A percentile compares a stretch with the other conserved stretches of the same genome.
Conservation (phyloP, 179 eudicot genomes). For the Vitellaria paradoxa region DNA sequence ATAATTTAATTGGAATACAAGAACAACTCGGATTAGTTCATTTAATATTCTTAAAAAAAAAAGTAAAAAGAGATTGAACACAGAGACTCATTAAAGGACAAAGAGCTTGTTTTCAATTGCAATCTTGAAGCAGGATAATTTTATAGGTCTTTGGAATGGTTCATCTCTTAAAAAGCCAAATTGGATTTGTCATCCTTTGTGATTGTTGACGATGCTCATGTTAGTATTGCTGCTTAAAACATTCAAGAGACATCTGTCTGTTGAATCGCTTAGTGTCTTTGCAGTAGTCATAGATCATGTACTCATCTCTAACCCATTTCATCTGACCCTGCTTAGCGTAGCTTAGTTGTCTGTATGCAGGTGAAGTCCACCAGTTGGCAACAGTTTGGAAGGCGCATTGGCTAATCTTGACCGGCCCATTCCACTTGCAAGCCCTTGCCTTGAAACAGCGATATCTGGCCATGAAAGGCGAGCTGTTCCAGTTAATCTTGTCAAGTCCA, state of each 20-base stretch:
- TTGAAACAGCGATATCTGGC: slow-evolving; percentile 34
- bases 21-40: not conserved
- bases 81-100: not conserved
- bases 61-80: not conserved
- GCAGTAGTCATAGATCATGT: slow-evolving; percentile 56
- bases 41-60: not conserved
- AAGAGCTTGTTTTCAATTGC: not conserved
- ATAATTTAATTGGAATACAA: not conserved
- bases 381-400: slow-evolving; percentile 27
- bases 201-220: too few relatives aligned
- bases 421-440: slow-evolving; percentile 47
- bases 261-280: slow-evolving; percentile 28
- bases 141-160: not conserved
- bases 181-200: too few relatives aligned
- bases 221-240: slow-evolving; percentile 36
- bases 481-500: slow-evolving; percentile 51
- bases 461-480: slow-evolving; percentile 43
- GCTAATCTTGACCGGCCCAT: slow-evolving; percentile 20
- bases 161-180: not conserved
- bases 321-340: slow-evolving; percentile 27
- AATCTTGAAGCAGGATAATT: not conserved
- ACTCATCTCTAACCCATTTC: slow-evolving; percentile 32
- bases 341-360: slow-evolving; percentile 21
- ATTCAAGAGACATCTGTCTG: slow-evolving; percentile 38
- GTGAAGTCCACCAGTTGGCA: slow-evolving; percentile 46